Evolutionary conservation across 768 basidiomycete genomes (phyloP).

Genomic region (Neoboletus brunneissimus): DNA sequence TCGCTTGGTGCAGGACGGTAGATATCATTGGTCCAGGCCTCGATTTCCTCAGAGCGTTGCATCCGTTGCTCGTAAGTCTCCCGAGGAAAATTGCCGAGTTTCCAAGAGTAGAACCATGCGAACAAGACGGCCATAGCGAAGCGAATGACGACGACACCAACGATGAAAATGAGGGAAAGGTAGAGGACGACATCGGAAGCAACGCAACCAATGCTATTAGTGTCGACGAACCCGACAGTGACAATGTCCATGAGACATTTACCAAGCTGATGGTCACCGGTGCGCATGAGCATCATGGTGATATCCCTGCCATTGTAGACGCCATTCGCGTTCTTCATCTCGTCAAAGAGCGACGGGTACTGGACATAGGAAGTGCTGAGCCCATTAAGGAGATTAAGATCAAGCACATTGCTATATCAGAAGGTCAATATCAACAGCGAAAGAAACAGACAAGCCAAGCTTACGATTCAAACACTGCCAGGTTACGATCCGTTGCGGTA

Average conservation of each 20-base stretch:
- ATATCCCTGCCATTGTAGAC: conserved; percentile 83
- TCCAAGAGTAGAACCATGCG: conserved; percentile 97
- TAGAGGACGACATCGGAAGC: conserved; percentile 94
- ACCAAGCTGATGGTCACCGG: conserved; percentile 62
- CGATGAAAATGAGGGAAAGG: conserved; percentile 93
- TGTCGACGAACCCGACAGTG: conserved; percentile 92
- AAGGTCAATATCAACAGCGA: conserved; percentile 5
- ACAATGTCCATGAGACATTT: conserved; percentile 84
- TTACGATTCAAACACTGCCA: conserved; percentile 94
- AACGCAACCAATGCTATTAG: conserved; percentile 91
- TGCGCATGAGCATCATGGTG: conserved; percentile 79
- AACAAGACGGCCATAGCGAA: conserved; percentile 98
- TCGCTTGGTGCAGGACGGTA: conserved; percentile 89
- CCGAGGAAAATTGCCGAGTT: conserved; percentile 86
- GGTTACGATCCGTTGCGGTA: conserved; percentile 59
- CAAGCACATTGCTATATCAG: conserved; percentile 70
- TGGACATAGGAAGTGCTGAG: conserved; percentile 75
- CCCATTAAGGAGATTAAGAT: conserved; percentile 83
- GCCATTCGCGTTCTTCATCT: conserved; percentile 64
- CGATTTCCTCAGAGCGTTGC: conserved; percentile 86
- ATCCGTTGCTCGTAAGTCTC: conserved; percentile 93
- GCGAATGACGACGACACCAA: conserved; percentile 92
- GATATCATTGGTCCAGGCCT: conserved; percentile 95
- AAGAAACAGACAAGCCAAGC: conserved; percentile 33
- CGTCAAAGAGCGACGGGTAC: conserved; percentile 81